Evolutionary conservation across 176 grass and related monocot genomes (phyloP).

Genomic region (Eleusine coracana): DNA sequence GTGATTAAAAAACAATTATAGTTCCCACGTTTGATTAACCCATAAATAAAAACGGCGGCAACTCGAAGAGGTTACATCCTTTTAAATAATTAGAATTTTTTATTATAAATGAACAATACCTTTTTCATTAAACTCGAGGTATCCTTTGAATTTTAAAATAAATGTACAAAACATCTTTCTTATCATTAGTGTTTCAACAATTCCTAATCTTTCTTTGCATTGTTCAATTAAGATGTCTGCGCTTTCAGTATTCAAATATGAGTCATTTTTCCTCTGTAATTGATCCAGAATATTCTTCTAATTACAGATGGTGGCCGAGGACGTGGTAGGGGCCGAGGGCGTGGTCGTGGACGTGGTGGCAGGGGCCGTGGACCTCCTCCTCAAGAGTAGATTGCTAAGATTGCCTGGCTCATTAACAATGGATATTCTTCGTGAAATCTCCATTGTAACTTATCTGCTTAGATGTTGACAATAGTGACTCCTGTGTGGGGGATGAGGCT

Average conservation of each 20-base stretch:
- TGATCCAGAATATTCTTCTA: conserved; percentile 9
- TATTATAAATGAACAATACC: too few relatives aligned
- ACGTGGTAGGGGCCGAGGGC: conserved; percentile 36
- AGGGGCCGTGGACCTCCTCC: conserved; percentile 41
- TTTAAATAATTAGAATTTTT: too few relatives aligned
- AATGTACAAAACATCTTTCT: background rate
- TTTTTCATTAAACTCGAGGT: too few relatives aligned
- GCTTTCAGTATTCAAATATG: background rate
- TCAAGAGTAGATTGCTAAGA: conserved; percentile 49
- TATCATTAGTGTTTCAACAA: background rate
- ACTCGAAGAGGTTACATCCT: too few relatives aligned
- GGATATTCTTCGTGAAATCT: conserved; percentile 29
- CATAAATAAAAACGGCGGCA: background rate
- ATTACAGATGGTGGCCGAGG: conserved; percentile 46
- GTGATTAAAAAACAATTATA: background rate
- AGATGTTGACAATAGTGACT: conserved; percentile 49
- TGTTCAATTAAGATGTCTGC: background rate
- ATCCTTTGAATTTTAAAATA: too few relatives aligned
- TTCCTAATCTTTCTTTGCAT: background rate
- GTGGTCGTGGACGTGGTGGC: conserved; percentile 31
- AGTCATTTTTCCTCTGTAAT: background rate
- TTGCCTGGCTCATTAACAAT: conserved; percentile 15
- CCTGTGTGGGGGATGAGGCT: conserved; percentile 51
- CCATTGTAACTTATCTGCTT: conserved; percentile 45
- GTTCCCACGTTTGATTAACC: background rate